A percentile compares a stretch with the other conserved stretches of the same genome.
Conservation (phyloP, 164 flowering plant genomes). For the Aristolochia contorta region DNA sequence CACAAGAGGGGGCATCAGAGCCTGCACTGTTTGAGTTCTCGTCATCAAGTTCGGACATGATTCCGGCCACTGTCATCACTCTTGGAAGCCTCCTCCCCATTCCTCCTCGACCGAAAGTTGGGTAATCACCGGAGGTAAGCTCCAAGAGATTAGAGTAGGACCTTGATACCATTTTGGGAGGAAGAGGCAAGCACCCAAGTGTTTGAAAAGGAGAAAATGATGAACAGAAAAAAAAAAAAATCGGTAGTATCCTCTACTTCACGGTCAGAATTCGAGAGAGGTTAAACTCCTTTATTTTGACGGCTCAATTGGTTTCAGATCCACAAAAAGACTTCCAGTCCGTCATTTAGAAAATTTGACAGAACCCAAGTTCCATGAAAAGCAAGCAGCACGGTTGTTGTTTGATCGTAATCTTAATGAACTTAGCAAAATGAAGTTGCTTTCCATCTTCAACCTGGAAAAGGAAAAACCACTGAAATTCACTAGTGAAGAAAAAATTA, state of each 20-base stretch:
- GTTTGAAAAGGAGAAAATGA: conserved; percentile 11
- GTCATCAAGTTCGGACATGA: conserved; percentile 72
- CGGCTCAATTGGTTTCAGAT: background rate
- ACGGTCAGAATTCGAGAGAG: background rate
- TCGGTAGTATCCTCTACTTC: background rate
- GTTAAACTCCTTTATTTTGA: background rate
- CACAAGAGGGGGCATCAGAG: conserved; percentile 79
- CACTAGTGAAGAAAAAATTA: too few species aligned
- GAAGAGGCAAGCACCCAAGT: conserved; percentile 5
- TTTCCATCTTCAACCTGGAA: too few species aligned
- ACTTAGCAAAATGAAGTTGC: too few species aligned
- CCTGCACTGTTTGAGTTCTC: conserved; percentile 49
- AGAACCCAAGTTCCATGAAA: too few species aligned
- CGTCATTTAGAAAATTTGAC: too few species aligned
- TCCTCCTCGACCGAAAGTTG: conserved; percentile 32
- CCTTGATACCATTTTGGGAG: conserved; percentile 65
- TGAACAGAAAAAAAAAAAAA: background rate
- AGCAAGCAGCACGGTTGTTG: too few species aligned
- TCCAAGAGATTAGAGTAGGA: conserved; percentile 86
- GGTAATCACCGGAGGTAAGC: conserved; percentile 63
- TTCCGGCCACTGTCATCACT: conserved; percentile 75
- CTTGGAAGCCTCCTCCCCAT: conserved; percentile 65
- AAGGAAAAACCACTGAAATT: too few species aligned
- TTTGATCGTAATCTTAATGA: too few species aligned
- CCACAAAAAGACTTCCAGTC: background rate